Evolutionary conservation across 2,329 filamentous ascomycete species (phyloP), one percentile per base, ranked within the genome.

Genomic region (Colletotrichum somersetense): DNA sequence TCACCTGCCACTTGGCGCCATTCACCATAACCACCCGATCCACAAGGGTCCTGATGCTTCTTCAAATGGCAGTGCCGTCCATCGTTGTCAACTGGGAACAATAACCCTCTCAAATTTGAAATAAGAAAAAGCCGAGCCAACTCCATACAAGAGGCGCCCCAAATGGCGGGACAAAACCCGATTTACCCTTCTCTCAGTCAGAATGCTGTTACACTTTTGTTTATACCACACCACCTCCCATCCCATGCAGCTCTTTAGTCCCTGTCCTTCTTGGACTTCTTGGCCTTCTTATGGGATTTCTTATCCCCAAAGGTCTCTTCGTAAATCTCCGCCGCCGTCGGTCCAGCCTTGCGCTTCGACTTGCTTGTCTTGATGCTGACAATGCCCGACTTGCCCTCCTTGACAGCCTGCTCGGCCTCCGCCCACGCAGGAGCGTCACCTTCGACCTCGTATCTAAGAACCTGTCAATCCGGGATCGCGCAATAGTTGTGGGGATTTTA

Each of bases 281-380:
- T 86, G 12, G 77, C 76, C 81, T 88, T 91, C 80, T 89, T 91
- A 79, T 88, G 88, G 20, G 66, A 50, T 78, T 89, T 84, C 78
- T 89, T 84, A 35, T 85, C 87, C 44, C 86, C 89, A 67, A 89
- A 83, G 62, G 83, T 87, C 78, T 91, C 85, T 65, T 91, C 89
- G 76, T 91, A 91, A 20, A 91, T 86, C 77, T 92, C 90, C 30
- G 84, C 85, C 5, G 89, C 90, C 20, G 87, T 89, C 70, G 81
- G 81, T 11, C 83, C 85, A 0, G 89, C 92, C 83, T 97, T 97
- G 77, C 94, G 87, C 86, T 96, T 96, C 38, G 82, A 77, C 82
- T 95, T 94, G 70, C 85, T 85, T n/a, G 91, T 89, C 86, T 95
- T 96, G 67, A 98, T 90, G 79, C 93, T 95, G 38, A 98, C 94